Conservation (phyloP, 176 grass and related monocot genomes). For the Metroxylon sagu region DNA sequence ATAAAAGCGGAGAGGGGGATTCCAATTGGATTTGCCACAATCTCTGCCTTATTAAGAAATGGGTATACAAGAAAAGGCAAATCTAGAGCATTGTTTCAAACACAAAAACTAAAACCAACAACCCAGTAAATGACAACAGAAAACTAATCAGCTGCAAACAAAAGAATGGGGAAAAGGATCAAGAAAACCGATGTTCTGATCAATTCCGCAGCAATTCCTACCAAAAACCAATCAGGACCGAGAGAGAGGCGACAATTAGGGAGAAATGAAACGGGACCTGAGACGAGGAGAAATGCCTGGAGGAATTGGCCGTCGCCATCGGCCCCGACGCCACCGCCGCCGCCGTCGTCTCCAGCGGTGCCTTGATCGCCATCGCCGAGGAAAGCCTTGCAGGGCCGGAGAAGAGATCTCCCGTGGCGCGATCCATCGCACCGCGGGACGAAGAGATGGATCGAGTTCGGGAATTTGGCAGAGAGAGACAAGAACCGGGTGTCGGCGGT, state of each 20-base stretch:
- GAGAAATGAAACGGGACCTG: neutral
- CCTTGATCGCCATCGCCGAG: neutral
- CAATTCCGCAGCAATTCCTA: neutral
- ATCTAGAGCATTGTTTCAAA: no score
- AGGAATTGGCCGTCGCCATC: neutral
- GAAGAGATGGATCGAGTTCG: neutral
- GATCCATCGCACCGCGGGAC: neutral
- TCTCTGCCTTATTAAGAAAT: no score
- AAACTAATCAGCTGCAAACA: no score
- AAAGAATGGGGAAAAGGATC: no score
- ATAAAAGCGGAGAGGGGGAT: no score
- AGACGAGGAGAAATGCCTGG: neutral
- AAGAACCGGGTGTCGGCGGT: no score
- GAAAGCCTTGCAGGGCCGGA: neutral
- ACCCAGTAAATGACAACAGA: no score
- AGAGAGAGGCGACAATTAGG: neutral
- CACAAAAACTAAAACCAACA: no score
- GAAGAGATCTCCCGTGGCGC: neutral
- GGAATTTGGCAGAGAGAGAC: neutral
- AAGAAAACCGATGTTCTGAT: neutral
- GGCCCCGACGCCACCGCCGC: neutral
- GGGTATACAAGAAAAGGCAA: no score
- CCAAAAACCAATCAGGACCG: neutral
- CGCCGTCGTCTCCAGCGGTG: neutral
- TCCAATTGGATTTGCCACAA: no score